Percentiles rank a stretch among this genome's conserved stretches.
These are phyloP conservation scores for Ustilago shanxiensis DNA, from an alignment of 1,284 basidiomycete species.

Conservation along the genomic window DNA sequence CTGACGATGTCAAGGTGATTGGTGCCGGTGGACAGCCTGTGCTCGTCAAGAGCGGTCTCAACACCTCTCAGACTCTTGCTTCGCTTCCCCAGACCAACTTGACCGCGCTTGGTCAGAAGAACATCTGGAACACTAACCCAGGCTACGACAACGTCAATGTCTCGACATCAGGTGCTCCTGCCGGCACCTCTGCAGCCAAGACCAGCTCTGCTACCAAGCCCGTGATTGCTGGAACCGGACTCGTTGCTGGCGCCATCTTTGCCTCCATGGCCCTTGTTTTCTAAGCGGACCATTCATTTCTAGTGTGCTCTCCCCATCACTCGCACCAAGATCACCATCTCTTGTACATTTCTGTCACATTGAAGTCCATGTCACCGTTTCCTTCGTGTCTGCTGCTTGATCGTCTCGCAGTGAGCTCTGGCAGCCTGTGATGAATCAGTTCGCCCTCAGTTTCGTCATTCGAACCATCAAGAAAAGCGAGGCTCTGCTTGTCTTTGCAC, in stretches of 20 bases:
- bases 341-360: not conserved
- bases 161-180: constrained; percentile 13
- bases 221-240: constrained; percentile 16
- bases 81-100: constrained; percentile 44
- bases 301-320: not conserved
- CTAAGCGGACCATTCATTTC: not conserved
- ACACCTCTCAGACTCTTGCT: constrained; percentile 57
- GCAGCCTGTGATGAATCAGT: not conserved
- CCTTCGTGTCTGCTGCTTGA: not conserved
- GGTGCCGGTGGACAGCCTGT: constrained; percentile 67
- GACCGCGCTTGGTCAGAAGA: constrained; percentile 66
- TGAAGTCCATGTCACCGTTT: not conserved
- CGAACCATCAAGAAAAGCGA: no score
- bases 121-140: constrained; percentile 43
- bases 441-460: no score
- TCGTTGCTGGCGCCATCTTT: constrained; percentile 21
- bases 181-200: constrained; percentile 21
- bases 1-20: constrained; percentile 57
- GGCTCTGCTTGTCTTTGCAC: no score
- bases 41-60: constrained; percentile 54
- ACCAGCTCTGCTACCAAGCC: constrained; percentile 30
- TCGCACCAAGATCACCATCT: not conserved
- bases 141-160: constrained; percentile 48
- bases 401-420: not conserved
- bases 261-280: constrained; percentile 19